Percentiles rank a stretch among this genome's conserved stretches.
Conservation (phyloP, 2,329 filamentous ascomycete species). For the Phialocephala sp. region DNA sequence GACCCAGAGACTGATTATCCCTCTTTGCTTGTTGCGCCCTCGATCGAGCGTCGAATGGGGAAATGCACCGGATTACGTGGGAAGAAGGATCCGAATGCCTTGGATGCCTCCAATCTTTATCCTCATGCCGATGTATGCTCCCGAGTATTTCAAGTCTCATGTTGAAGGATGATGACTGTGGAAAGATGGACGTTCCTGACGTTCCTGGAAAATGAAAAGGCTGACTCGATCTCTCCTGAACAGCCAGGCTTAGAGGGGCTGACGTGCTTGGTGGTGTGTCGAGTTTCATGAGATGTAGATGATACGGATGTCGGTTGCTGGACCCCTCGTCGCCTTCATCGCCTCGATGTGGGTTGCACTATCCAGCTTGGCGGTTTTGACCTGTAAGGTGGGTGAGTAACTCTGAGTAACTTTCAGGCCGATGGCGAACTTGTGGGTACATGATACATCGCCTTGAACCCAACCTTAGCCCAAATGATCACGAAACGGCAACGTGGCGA, state of each 20-base stretch:
- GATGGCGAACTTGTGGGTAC: slow-evolving; percentile 29
- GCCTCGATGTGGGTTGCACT: slow-evolving; percentile 20
- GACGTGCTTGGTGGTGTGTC: slow-evolving; percentile 32
- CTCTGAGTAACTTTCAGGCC: slow-evolving; percentile 28
- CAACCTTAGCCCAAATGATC: neutral
- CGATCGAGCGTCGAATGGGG: slow-evolving; percentile 6
- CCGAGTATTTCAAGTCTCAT: slow-evolving; percentile 2
- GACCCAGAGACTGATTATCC: slow-evolving; percentile 26
- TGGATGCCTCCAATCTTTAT: slow-evolving; percentile 7
- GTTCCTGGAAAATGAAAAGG: slow-evolving; percentile 18
- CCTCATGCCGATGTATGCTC: slow-evolving; percentile 5
- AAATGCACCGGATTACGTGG: slow-evolving; percentile 11
- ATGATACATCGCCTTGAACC: slow-evolving; percentile 1
- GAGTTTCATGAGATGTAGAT: slow-evolving; percentile 33
- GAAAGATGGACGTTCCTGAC: slow-evolving; percentile 12
- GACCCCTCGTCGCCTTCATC: slow-evolving; percentile 8
- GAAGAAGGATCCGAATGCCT: slow-evolving; percentile 12
- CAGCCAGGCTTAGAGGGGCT: slow-evolving; percentile 31
- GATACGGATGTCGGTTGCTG: slow-evolving; percentile 28
- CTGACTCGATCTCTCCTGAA: slow-evolving; percentile 26
- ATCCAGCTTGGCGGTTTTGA: slow-evolving; percentile 26
- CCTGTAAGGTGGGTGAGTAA: slow-evolving; percentile 12
- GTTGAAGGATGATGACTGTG: neutral
- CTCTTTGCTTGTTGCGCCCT: slow-evolving; percentile 19
- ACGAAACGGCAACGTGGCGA: slow-evolving; percentile 23